phyloP scores from a whole-genome alignment of 768 basidiomycete genomes.

The Pleurotus djamor region DNA sequence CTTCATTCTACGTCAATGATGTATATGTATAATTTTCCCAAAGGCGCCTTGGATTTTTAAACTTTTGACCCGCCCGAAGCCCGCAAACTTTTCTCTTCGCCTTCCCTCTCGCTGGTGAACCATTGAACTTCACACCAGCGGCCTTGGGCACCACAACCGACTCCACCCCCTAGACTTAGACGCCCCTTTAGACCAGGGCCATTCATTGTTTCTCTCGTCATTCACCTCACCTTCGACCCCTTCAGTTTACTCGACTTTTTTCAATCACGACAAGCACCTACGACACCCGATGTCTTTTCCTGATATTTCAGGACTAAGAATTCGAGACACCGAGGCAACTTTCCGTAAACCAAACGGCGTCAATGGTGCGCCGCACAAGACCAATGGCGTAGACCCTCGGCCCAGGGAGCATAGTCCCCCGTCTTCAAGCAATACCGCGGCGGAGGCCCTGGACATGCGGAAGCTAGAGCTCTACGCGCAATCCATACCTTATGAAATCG shows the following conservation, averaged over 20 bases:
- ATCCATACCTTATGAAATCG: slow-evolving; percentile 75
- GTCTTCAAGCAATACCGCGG: slow-evolving; percentile 23
- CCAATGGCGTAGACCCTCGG: not conserved
- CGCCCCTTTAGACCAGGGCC: not conserved
- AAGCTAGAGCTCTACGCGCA: slow-evolving; percentile 64
- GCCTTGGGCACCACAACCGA: not conserved
- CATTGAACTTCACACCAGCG: too few species aligned
- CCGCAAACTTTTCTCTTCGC: too few species aligned
- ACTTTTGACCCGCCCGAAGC: too few species aligned
- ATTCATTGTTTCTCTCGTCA: not conserved
- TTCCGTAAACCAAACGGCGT: not conserved
- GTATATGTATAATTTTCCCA: not conserved
- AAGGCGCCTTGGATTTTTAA: not conserved
- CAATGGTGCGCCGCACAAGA: not conserved
- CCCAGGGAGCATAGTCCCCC: slow-evolving; percentile 7
- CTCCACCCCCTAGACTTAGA: not conserved
- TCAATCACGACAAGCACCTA: not conserved
- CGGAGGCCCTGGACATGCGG: slow-evolving; percentile 45
- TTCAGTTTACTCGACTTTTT: not conserved
- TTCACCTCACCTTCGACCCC: not conserved
- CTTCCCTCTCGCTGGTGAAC: too few species aligned
- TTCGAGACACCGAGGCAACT: slow-evolving; percentile 28
- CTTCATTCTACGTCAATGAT: not conserved
- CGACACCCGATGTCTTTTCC: slow-evolving; percentile 35
- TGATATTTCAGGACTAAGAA: slow-evolving; percentile 42